Evolutionary conservation across 306 rosid species (phyloP), one percentile per base, ranked within the genome.

Genomic region (Cucurbita argyrosperma): DNA sequence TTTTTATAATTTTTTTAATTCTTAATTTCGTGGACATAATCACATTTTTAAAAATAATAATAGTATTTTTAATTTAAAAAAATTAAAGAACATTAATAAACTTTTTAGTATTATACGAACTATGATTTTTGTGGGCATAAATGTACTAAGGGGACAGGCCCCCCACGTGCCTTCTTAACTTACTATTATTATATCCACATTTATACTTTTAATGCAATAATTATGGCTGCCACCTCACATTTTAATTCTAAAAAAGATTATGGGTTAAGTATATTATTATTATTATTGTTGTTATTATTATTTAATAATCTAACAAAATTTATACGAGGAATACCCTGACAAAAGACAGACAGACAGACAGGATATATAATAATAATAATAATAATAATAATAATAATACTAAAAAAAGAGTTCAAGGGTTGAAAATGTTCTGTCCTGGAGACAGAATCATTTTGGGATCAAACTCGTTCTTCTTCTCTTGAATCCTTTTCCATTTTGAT

Each of bases 401-500:
- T 12, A 7, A 69, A 14, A 0, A 23, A 23, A 3, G 13, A 1
- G 6, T 76, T 77, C 77, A 69, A 74, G 50, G 43, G 49, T 75
- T 46, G 74, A 93, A 93, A 74, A 93, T 90, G 74, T 81, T 86
- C 52, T 93, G 98, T 14, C 97, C 97, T 6, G 97, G 96, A n/a
- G 98, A 93, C 52, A 93, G 80, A 68, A 89, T 87, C 85, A 81
- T 87, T 71, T 82, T 90, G 10, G 98, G 98, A 83, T 93, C 98
- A 76, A 93, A 93, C 72, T 77, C 40, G 23, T 57, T 19, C 84
- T 93, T 93, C 42, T 79, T 82, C 55, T 89, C 82, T 61, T 66
- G 79, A 79, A 93, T 87, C 11, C 37, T 83, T 59, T 23, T 72
- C 98, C 98, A 93, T 77, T 88, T 90, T 2, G 64, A 5, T 42